Percentiles rank a stretch among this genome's conserved stretches.
Conservation (phyloP, 1,284 basidiomycete genomes). For the Fistulinella staudtii region DNA sequence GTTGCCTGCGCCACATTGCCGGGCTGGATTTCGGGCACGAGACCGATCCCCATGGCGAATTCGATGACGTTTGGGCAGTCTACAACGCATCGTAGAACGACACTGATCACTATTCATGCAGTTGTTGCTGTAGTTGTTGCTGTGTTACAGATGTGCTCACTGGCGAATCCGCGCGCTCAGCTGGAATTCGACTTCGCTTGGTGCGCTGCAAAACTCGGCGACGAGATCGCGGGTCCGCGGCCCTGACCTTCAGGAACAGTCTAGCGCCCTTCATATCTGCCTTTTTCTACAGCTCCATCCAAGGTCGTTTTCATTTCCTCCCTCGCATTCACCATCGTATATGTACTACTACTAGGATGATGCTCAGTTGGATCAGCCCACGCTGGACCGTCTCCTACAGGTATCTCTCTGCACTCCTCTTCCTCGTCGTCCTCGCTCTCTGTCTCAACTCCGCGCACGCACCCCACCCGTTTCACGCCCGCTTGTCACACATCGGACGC, state of each 20-base stretch:
- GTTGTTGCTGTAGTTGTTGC: too few species aligned
- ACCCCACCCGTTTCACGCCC: neutral
- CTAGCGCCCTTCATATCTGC: neutral
- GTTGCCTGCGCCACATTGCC: too few species aligned
- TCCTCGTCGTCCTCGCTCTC: neutral
- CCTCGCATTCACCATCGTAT: neutral
- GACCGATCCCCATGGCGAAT: too few species aligned
- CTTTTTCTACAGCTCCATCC: neutral
- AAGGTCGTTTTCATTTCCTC: neutral
- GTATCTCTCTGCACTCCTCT: neutral
- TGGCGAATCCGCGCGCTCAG: too few species aligned
- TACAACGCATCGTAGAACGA: too few species aligned
- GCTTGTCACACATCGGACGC: neutral
- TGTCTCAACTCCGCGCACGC: neutral
- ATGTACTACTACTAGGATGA: neutral
- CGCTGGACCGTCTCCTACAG: constrained; percentile 4
- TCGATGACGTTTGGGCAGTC: too few species aligned
- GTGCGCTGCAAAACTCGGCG: too few species aligned
- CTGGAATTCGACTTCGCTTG: neutral
- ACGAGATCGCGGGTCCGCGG: too few species aligned
- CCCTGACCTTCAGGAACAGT: neutral
- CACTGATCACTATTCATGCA: too few species aligned
- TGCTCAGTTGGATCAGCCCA: neutral
- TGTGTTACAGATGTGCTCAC: too few species aligned
- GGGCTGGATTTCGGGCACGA: too few species aligned